Percentiles rank a stretch among this genome's conserved stretches.
phyloP scores from a whole-genome alignment of 148 eudicot species.

The Rhododendron molle region DNA sequence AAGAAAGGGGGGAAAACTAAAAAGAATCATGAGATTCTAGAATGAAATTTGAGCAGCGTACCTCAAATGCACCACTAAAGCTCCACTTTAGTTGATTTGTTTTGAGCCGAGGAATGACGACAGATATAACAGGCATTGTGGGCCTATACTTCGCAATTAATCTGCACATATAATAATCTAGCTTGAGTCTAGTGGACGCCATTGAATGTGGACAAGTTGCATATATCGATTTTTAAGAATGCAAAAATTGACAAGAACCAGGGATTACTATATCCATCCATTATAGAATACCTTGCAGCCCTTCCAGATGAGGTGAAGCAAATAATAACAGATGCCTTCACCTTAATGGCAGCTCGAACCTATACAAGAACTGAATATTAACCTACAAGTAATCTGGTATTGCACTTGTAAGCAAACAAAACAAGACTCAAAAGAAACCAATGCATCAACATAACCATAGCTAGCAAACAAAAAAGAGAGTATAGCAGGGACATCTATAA shows the following conservation, averaged over 20 bases:
- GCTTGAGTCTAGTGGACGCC: neutral
- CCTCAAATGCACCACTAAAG: slow-evolving; percentile 97
- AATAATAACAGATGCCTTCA: slow-evolving; percentile 94
- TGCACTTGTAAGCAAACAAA: neutral
- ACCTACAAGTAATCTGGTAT: neutral
- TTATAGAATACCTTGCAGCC: slow-evolving; percentile 71
- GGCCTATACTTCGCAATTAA: slow-evolving; percentile 86
- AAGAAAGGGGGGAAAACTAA: neutral
- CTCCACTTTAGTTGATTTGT: slow-evolving; percentile 86
- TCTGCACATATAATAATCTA: slow-evolving; percentile 28
- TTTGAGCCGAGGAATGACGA: slow-evolving; percentile 77
- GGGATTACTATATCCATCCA: neutral
- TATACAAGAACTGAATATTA: slow-evolving; percentile 18
- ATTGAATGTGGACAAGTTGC: neutral
- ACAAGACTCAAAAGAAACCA: neutral
- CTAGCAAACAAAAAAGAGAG: neutral
- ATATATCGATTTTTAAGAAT: neutral
- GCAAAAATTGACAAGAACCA: neutral
- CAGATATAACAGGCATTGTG: slow-evolving; percentile 75
- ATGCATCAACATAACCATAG: neutral
- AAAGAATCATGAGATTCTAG: neutral
- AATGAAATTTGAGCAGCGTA: slow-evolving; percentile 21
- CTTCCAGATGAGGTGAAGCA: slow-evolving; percentile 97
- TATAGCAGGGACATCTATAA: neutral
- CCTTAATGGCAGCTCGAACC: slow-evolving; percentile 94